phyloP scores from a whole-genome alignment of 306 rosid species.

The Lagenaria siceraria region DNA sequence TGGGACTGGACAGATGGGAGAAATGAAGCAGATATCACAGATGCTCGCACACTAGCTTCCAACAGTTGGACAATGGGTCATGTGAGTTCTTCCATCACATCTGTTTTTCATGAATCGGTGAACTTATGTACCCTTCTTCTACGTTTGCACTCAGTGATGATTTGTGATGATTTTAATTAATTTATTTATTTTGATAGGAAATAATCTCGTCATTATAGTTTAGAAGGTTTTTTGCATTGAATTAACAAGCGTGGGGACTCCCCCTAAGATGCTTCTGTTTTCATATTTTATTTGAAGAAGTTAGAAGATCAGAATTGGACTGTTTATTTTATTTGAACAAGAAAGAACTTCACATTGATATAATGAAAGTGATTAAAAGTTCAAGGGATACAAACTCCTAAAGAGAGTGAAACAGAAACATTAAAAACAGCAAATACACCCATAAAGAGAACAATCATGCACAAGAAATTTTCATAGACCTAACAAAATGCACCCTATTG shows the following conservation, averaged over 20 bases:
- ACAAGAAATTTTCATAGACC: too few species aligned
- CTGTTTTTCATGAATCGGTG: background rate
- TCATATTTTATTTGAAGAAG: background rate
- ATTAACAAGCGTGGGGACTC: background rate
- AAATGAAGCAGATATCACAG: constrained; percentile 52
- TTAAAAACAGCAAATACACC: too few species aligned
- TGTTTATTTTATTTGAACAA: background rate
- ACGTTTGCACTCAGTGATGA: background rate
- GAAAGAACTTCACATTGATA: too few species aligned
- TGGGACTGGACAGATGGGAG: constrained; percentile 79
- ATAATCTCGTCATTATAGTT: background rate
- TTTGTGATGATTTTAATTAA: background rate
- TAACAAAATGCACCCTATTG: too few species aligned
- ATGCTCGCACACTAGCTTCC: constrained; percentile 72
- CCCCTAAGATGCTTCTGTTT: background rate
- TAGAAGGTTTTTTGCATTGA: background rate
- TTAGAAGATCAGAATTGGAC: background rate
- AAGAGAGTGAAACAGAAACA: too few species aligned
- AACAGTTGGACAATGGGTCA: constrained; percentile 49
- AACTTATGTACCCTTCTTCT: background rate
- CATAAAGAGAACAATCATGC: too few species aligned
- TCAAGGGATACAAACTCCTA: too few species aligned
- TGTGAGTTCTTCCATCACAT: constrained; percentile 26
- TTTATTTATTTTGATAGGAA: background rate
- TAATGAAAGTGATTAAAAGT: too few species aligned